phyloP scores from a whole-genome alignment of 768 basidiomycete genomes.

The Panus rudis region DNA sequence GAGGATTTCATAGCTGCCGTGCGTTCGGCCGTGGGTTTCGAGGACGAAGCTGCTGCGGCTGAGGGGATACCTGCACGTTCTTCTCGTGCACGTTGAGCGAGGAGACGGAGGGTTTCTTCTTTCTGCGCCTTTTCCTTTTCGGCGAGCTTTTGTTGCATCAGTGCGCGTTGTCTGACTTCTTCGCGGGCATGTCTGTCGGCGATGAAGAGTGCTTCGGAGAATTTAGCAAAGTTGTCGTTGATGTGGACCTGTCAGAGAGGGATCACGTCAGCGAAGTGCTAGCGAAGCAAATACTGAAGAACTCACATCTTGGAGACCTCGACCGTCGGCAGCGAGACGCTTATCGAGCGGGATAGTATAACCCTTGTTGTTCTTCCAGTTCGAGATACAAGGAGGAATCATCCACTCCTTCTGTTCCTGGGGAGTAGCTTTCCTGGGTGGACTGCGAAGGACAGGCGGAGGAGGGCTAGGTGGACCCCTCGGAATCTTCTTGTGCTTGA shows the following conservation, averaged over 20 bases:
- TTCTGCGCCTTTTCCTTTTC: constrained; percentile 97
- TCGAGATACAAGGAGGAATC: constrained; percentile 99
- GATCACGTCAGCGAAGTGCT: constrained; percentile 1
- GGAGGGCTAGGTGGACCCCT: constrained; percentile 94
- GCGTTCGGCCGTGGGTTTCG: constrained; percentile 56
- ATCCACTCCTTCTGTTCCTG: constrained; percentile 99
- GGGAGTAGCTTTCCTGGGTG: constrained; percentile 91
- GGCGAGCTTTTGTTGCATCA: constrained; percentile 98
- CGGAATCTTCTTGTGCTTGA: constrained; percentile 99
- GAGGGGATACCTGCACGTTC: constrained; percentile 78
- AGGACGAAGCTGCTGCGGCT: constrained; percentile 31
- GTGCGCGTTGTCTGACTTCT: constrained; percentile 90
- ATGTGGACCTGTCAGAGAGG: constrained; percentile 75
- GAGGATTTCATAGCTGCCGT: constrained; percentile 69
- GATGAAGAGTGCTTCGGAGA: constrained; percentile 92
- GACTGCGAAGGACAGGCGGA: constrained; percentile 90
- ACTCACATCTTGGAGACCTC: constrained; percentile 93
- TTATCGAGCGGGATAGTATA: constrained; percentile 99
- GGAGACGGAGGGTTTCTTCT: constrained; percentile 88
- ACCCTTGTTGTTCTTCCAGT: constrained; percentile 99
- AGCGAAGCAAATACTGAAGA: background rate
- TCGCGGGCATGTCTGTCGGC: constrained; percentile 97
- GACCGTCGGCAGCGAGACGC: constrained; percentile 95
- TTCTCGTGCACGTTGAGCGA: constrained; percentile 92
- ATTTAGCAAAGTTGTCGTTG: constrained; percentile 98